Evolutionary conservation across 2,329 filamentous ascomycete species (phyloP).

Genomic region (Hymenoscyphus linearis): DNA sequence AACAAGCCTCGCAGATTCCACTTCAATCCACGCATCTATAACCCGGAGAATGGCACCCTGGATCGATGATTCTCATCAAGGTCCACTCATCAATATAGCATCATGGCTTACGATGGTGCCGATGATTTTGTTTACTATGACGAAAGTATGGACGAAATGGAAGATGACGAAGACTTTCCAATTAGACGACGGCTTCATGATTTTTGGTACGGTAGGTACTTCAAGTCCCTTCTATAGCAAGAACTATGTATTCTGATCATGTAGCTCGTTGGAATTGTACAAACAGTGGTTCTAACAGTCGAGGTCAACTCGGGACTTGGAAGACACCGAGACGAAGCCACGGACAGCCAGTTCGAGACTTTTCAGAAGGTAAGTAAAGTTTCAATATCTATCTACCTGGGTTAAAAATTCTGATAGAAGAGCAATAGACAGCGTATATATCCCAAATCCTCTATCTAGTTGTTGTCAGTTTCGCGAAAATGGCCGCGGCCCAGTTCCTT

Average conservation of each 20-base stretch:
- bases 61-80: slow-evolving; percentile 3
- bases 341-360: background rate
- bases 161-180: slow-evolving; percentile 1
- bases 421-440: background rate
- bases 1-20: background rate
- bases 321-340: background rate
- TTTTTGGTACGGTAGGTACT: background rate
- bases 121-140: slow-evolving; percentile 1
- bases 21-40: background rate
- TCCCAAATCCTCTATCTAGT: background rate
- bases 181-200: background rate
- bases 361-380: background rate
- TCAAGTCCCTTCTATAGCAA: background rate
- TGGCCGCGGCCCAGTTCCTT: slow-evolving; percentile 1
- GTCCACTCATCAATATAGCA: slow-evolving; percentile 4
- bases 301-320: background rate
- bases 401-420: background rate
- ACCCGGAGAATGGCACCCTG: slow-evolving; percentile 1
- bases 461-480: background rate
- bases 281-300: background rate
- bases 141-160: slow-evolving; percentile 5
- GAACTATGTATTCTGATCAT: background rate
- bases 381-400: no score
- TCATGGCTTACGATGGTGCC: slow-evolving; percentile 7
- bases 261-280: background rate